A percentile compares a stretch with the other conserved stretches of the same genome.
These are phyloP conservation scores for Colletotrichum viniferum DNA, from an alignment of 2,329 filamentous ascomycete species.

Conservation along the genomic window DNA sequence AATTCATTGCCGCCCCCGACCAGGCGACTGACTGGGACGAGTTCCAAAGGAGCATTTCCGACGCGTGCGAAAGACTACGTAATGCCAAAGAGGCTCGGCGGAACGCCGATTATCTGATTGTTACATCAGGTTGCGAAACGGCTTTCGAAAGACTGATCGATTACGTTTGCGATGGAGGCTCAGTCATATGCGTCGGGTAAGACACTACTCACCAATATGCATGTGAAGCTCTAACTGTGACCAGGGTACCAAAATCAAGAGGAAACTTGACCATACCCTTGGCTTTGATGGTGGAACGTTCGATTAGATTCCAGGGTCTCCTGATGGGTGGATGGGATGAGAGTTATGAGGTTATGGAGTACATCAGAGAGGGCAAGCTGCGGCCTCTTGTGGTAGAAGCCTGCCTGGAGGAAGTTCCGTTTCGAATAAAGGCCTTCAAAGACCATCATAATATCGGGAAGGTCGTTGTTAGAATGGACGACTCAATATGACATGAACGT, in stretches of 20 bases:
- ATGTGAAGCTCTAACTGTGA: background rate
- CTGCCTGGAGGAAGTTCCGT: background rate
- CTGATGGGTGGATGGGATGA: background rate
- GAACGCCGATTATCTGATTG: background rate
- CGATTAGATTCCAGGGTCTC: background rate
- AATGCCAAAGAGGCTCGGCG: background rate
- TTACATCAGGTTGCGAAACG: background rate
- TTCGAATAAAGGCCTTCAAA: background rate
- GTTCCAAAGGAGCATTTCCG: background rate
- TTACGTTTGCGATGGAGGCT: background rate
- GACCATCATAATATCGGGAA: background rate
- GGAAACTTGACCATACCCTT: background rate
- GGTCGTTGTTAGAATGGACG: background rate
- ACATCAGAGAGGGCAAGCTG: background rate
- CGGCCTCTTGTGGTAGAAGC: background rate
- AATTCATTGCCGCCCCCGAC: background rate
- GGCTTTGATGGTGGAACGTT: background rate
- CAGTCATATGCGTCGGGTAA: background rate
- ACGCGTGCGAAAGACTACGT: background rate
- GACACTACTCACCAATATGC: background rate
- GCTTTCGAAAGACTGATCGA: background rate
- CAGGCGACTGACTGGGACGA: background rate
- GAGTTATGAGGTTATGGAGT: background rate
- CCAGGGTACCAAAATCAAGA: background rate
- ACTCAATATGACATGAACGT: background rate